Percentiles rank a stretch among this genome's conserved stretches.
Conservation (phyloP, 352 stramenopile species). For the Globisporangium radiosum region DNA sequence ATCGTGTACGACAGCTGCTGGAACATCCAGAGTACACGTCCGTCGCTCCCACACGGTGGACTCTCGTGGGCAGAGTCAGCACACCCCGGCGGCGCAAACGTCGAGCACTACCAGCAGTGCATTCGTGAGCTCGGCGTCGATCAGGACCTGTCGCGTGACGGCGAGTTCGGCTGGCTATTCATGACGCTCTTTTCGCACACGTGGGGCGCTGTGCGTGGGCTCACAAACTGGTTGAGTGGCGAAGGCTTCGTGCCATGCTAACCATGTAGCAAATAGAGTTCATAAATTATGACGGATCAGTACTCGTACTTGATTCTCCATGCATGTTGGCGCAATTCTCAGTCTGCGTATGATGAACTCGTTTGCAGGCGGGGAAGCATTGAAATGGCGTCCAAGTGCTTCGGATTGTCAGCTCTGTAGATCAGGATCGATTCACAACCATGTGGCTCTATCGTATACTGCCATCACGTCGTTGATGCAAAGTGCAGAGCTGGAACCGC, state of each 20-base stretch:
- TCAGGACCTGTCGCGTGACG: constrained; percentile 37
- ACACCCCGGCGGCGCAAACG: constrained; percentile 41
- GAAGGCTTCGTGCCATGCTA: constrained; percentile 32
- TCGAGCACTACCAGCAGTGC: constrained; percentile 56
- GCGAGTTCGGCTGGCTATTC: constrained; percentile 30
- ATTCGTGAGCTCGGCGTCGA: constrained; percentile 39
- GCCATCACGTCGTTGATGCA: too few species aligned
- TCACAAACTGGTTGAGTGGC: constrained; percentile 18
- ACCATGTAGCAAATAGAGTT: constrained; percentile 1
- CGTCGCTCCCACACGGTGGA: constrained; percentile 23
- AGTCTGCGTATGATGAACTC: too few species aligned
- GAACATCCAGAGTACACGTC: constrained; percentile 22
- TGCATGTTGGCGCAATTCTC: too few species aligned
- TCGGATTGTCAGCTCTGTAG: too few species aligned
- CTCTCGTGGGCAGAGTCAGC: constrained; percentile 26
- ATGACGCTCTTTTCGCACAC: constrained; percentile 37
- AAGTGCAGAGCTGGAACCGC: too few species aligned
- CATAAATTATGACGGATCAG: too few species aligned
- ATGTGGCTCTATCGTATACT: too few species aligned
- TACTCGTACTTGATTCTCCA: too few species aligned
- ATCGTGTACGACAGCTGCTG: constrained; percentile 51
- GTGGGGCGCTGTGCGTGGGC: constrained; percentile 24
- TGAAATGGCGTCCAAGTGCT: too few species aligned
- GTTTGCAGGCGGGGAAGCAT: too few species aligned
- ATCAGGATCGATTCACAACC: too few species aligned